Conservation (phyloP, 2,329 filamentous ascomycete species). For the Exutisphaerella laricina region DNA sequence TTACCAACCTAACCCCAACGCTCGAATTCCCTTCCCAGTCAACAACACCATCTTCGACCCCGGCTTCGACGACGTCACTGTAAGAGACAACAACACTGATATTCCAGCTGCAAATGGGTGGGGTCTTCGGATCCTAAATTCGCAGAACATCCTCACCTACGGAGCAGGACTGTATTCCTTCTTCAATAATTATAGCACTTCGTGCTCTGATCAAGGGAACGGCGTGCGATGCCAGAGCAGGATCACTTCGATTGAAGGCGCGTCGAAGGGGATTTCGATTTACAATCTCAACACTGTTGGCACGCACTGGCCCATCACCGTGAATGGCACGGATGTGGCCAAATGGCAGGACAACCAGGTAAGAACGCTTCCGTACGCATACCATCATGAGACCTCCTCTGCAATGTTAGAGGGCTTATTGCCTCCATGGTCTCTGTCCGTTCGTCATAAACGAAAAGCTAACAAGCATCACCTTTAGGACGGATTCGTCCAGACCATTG, state of each 20-base stretch:
- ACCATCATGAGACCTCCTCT: too few relatives aligned
- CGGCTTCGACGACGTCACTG: constrained; percentile 54
- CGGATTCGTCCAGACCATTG: constrained; percentile 41
- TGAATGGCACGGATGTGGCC: constrained; percentile 41
- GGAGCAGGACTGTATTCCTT: constrained; percentile 64
- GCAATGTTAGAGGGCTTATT: too few relatives aligned
- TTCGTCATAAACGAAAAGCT: too few relatives aligned
- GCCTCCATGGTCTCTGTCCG: too few relatives aligned
- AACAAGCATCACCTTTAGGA: too few relatives aligned
- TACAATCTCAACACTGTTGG: constrained; percentile 42
- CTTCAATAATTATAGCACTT: constrained; percentile 56
- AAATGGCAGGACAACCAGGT: constrained; percentile 43
- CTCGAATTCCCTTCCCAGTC: constrained; percentile 59
- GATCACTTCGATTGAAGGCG: constrained; percentile 46
- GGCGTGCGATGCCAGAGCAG: constrained; percentile 44
- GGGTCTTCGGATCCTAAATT: constrained; percentile 58
- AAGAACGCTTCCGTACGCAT: too few relatives aligned
- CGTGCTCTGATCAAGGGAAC: constrained; percentile 37
- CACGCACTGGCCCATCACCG: constrained; percentile 42
- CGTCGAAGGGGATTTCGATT: constrained; percentile 34
- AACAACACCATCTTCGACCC: constrained; percentile 60
- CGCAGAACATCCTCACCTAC: constrained; percentile 53
- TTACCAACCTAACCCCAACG: constrained; percentile 77
- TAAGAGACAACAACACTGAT: constrained; percentile 20
- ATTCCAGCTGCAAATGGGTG: constrained; percentile 51